A percentile compares a stretch with the other conserved stretches of the same genome.
Evolutionary conservation across 805 yeast species (phyloP).

Genomic region (Hanseniaspora vineae): DNA sequence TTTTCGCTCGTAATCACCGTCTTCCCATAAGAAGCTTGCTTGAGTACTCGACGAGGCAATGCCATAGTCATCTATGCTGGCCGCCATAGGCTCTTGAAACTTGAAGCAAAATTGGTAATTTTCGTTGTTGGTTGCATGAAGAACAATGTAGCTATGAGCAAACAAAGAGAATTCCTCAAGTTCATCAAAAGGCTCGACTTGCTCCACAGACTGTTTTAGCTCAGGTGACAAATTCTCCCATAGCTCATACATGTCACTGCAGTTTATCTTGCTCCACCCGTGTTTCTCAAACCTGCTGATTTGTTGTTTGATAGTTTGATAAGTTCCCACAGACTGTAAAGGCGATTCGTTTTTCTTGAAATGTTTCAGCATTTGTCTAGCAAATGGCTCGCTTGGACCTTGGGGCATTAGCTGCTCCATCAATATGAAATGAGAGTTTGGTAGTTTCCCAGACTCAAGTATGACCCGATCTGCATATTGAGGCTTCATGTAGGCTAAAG

Average conservation of each 20-base stretch:
- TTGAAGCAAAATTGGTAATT: not conserved
- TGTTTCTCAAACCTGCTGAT: slow-evolving; percentile 30
- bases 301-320: slow-evolving; percentile 42
- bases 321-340: slow-evolving; percentile 45
- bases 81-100: not conserved
- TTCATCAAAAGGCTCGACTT: slow-evolving; percentile 65
- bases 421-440: slow-evolving; percentile 46
- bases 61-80: not conserved
- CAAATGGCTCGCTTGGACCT: slow-evolving; percentile 52
- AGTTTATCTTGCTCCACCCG: slow-evolving; percentile 38
- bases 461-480: slow-evolving; percentile 52
- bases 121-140: slow-evolving; percentile 43
- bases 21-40: slow-evolving; percentile 5
- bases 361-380: slow-evolving; percentile 62
- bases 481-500: slow-evolving; percentile 68
- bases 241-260: slow-evolving; percentile 40
- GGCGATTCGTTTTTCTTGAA: slow-evolving; percentile 57
- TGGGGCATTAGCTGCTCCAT: slow-evolving; percentile 64
- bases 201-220: slow-evolving; percentile 28
- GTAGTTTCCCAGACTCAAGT: slow-evolving; percentile 28
- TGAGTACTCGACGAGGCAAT: not conserved
- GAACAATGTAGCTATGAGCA: slow-evolving; percentile 59
- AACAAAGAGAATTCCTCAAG: slow-evolving; percentile 70
- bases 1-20: slow-evolving; percentile 7
- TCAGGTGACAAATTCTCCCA: slow-evolving; percentile 40